Evolutionary conservation across 352 stramenopile genomes (phyloP), one percentile per base, ranked within the genome.

Genomic region (Elongisporangium undulatum): DNA sequence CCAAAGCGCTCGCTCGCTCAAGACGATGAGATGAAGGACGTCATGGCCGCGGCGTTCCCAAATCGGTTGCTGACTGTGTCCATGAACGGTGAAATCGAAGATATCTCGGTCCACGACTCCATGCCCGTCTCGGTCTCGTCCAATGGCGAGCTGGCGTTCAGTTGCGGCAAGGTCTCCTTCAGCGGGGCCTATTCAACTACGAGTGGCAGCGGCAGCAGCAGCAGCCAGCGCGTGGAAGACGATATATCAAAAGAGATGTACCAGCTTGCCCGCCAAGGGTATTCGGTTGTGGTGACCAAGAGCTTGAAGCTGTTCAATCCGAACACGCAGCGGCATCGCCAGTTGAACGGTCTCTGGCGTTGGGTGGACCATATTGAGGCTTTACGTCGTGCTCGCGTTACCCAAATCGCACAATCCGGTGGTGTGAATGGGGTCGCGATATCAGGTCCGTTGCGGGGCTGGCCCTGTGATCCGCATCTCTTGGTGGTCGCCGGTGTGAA

Each of bases 101-200:
- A 95, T 56, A 87, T 96, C 45, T 94, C 88, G 10, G 75, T 95
- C 20, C 88, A 96, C 58, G 85, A 95, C 66, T 87, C 82, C 26
- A 87, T 96, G 79, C 88, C 88, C 0, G 68, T 96, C 8, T 81
- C 86, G 0, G 58, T 95, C 20, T 95, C 88, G 24, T 79, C 88
- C 21, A 73, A 77, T 20, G 82, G 80, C n/a, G 66, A 67, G 0
- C 50, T 96, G 8, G 74, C 80, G 13, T 96, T 96, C 55, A 86
- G 85, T 21, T 93, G 82, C 58, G 86, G 82, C 1, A 79, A 70
- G 45, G 55, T 91, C 20, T 67, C 94, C 5, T 94, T 93, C 58
- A 74, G 80, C 3, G 82, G 84, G 0, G 69, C 63, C 17, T 12
- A 64, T 53, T 53, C 61, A 58, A 2, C 39, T 64, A 19, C 68